phyloP scores from a whole-genome alignment of 2,329 filamentous ascomycete species.

The Epichloe sibirici region DNA sequence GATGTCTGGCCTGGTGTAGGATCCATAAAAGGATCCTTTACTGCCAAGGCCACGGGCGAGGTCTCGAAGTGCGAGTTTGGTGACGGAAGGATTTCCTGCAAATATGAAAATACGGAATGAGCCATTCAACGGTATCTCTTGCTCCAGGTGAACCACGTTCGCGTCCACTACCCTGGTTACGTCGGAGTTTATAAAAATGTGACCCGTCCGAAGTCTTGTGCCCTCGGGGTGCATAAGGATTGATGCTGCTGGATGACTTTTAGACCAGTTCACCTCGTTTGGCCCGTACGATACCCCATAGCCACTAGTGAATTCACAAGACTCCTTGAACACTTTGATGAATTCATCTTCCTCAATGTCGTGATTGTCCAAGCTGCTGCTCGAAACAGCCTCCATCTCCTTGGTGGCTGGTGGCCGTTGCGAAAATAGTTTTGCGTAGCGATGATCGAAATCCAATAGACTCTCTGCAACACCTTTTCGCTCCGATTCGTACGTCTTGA shows the following conservation, averaged over 20 bases:
- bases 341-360: slow-evolving; percentile 53
- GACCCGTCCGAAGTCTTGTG: slow-evolving; percentile 58
- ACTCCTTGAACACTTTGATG: slow-evolving; percentile 79
- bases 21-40: slow-evolving; percentile 59
- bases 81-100: slow-evolving; percentile 53
- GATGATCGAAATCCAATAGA: slow-evolving; percentile 74
- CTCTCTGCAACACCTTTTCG: slow-evolving; percentile 75
- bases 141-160: slow-evolving; percentile 81
- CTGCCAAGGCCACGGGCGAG: slow-evolving; percentile 53
- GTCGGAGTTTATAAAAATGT: slow-evolving; percentile 63
- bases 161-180: slow-evolving; percentile 82
- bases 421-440: slow-evolving; percentile 84
- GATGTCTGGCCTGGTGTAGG: slow-evolving; percentile 51
- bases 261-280: slow-evolving; percentile 76
- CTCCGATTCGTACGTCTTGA: slow-evolving; percentile 79
- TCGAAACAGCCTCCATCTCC: slow-evolving; percentile 57
- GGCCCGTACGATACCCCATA: slow-evolving; percentile 80
- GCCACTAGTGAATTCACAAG: slow-evolving; percentile 84
- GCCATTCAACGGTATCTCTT: slow-evolving; percentile 79
- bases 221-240: slow-evolving; percentile 53
- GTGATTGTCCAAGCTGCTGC: slow-evolving; percentile 15
- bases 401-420: slow-evolving; percentile 59
- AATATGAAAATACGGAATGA: slow-evolving; percentile 81
- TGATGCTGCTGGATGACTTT: slow-evolving; percentile 58
- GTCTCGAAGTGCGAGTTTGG: slow-evolving; percentile 53